Conservation (phyloP, 257 asterid species). For the Orobanche coerulescens region DNA sequence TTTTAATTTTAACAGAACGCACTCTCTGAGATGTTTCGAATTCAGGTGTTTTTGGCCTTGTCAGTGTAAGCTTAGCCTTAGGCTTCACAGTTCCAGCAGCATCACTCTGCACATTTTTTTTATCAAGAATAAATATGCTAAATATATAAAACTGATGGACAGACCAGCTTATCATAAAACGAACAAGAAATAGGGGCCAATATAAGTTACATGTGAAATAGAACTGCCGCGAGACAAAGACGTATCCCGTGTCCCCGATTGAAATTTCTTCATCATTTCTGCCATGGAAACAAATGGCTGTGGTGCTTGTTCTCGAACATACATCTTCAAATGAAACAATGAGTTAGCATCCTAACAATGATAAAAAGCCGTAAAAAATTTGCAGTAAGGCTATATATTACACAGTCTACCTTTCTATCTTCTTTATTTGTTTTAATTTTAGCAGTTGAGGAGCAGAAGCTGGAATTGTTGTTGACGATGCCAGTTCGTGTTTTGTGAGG, state of each 20-base stretch:
- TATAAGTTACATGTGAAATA: conserved; percentile 40
- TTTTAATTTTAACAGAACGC: conserved; percentile 60
- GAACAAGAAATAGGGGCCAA: neutral
- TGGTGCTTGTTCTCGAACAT: conserved; percentile 52
- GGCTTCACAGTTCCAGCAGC: conserved; percentile 33
- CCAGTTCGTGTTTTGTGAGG: conserved; percentile 78
- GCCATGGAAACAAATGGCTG: conserved; percentile 76
- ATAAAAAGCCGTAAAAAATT: neutral
- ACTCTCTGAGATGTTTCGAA: conserved; percentile 81
- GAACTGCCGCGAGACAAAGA: conserved; percentile 38
- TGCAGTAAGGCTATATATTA: neutral
- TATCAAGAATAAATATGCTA: neutral
- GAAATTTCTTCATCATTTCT: conserved; percentile 85
- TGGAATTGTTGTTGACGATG: conserved; percentile 33
- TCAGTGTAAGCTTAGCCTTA: conserved; percentile 68
- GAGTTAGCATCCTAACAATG: conserved; percentile 5
- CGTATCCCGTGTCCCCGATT: conserved; percentile 66
- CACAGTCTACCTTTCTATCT: conserved; percentile 52
- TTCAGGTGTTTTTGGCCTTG: conserved; percentile 91
- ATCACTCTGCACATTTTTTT: conserved; percentile 22
- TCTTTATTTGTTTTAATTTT: conserved; percentile 57
- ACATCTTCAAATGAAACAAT: conserved; percentile 38
- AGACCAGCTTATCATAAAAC: no score
- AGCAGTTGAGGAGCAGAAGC: conserved; percentile 37
- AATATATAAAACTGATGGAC: neutral